Base-by-base conservation (phyloP, 495 filamentous ascomycete species). In the Tuber borchii region DNA sequence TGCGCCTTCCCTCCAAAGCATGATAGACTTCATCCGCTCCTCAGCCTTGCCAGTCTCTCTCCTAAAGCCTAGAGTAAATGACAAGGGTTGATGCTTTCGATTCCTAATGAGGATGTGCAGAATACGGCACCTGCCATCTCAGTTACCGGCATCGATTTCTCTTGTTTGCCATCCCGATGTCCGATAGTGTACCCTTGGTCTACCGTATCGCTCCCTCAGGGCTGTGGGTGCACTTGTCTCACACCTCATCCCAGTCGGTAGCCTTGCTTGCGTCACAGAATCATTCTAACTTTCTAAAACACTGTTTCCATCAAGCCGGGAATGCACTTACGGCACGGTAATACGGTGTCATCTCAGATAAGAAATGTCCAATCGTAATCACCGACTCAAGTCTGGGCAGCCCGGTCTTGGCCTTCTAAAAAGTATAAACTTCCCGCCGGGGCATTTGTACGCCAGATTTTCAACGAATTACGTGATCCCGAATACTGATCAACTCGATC, bases 401-500 rank as follows among this genome's bases (percentile, higher is more conserved):
- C 56, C 26, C 56, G 10, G 26, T 65, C 26, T 65, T 65, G 26
- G 56, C 56, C 56, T 31, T 31, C 12, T 8, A 65, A 65, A 65
- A 65, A 65, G 26, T 3, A 61, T 40, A 40, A 40, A 40, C 39
- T 40, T 40, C 1, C 5, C 3, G 0, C 39, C 2, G 39, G 39
- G 20, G 12, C 45, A 19, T 14, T 65, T 17, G 31, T 19, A 4
- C 26, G 14, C 10, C 31, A 26, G 9, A 31, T 0, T 6, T 12
- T 31, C 26, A 31, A 65, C 6, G 4, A 65, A 65, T 26, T 26
- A 65, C 26, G 26, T 17, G 3, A 37, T 37, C 34, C 34, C 34
- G 56, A 65, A 65, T 65, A 65, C 56, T 65, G 17, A 65, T 65
- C 56, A 65, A 65, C 31, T 26, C 56, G 56, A 65, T 34, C 26